A percentile compares a stretch with the other conserved stretches of the same genome.
These are phyloP conservation scores for Ettlia oleoabundans DNA, from an alignment of 139 green algal species.

Conservation along the genomic window DNA sequence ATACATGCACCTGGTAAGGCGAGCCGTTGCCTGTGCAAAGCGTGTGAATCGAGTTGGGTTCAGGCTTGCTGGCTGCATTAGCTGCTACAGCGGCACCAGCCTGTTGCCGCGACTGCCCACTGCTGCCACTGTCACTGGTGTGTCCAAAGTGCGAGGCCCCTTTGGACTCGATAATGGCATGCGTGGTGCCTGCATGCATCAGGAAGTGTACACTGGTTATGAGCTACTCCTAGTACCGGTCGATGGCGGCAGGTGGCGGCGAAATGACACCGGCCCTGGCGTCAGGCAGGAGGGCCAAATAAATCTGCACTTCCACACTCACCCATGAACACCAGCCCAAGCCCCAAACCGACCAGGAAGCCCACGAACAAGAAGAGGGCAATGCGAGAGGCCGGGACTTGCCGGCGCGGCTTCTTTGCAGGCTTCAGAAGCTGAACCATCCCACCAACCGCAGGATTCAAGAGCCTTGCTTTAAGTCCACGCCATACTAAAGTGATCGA, in stretches of 20 bases:
- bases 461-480: background rate
- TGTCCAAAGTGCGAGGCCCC: background rate
- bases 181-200: slow-evolving; percentile 12
- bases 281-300: background rate
- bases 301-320: background rate
- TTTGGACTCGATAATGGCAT: slow-evolving; percentile 12
- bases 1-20: slow-evolving; percentile 75
- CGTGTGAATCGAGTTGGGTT: slow-evolving; percentile 26
- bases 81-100: background rate
- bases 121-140: background rate
- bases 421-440: background rate
- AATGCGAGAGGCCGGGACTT: background rate
- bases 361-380: background rate
- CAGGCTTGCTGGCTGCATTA: background rate
- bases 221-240: background rate
- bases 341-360: slow-evolving; percentile 3
- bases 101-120: background rate
- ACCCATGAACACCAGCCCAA: slow-evolving; percentile 48
- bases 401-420: background rate
- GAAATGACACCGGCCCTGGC: background rate
- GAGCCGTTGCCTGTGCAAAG: slow-evolving; percentile 82
- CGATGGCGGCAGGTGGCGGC: background rate
- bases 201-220: background rate
- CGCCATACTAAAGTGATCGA: background rate
- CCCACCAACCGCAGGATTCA: background rate